Conservation (phyloP, 2,329 filamentous ascomycete genomes). For the Paecilomyces dactylethromorphus region DNA sequence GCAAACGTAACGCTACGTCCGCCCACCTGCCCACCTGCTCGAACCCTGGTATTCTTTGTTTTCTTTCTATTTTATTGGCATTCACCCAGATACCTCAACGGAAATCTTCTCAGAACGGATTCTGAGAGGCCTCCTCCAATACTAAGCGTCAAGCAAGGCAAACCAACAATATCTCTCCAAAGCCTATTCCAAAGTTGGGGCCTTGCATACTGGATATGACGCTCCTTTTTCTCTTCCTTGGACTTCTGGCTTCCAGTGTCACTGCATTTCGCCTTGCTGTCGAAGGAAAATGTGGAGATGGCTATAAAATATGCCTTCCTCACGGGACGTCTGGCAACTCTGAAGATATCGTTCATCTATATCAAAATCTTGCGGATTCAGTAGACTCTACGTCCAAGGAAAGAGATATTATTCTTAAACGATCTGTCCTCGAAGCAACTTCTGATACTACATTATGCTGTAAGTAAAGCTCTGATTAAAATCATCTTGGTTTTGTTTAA, state of each 20-base stretch:
- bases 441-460: background rate
- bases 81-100: no score
- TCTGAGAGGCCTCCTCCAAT: no score
- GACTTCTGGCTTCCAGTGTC: background rate
- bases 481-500: no score
- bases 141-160: background rate
- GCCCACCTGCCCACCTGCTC: no score
- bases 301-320: background rate
- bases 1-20: no score
- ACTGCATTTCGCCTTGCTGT: background rate
- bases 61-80: no score
- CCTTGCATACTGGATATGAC: background rate
- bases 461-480: background rate
- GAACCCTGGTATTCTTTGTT: no score
- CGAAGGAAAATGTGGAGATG: background rate
- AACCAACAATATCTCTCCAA: background rate
- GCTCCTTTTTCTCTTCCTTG: background rate
- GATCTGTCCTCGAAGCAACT: background rate
- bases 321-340: background rate
- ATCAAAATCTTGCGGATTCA: background rate
- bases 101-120: no score
- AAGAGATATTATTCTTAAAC: background rate
- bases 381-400: background rate
- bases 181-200: background rate
- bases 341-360: background rate